Evolutionary conservation across 495 filamentous ascomycete genomes (phyloP).

Genomic region (Lasiosphaeria hispida): DNA sequence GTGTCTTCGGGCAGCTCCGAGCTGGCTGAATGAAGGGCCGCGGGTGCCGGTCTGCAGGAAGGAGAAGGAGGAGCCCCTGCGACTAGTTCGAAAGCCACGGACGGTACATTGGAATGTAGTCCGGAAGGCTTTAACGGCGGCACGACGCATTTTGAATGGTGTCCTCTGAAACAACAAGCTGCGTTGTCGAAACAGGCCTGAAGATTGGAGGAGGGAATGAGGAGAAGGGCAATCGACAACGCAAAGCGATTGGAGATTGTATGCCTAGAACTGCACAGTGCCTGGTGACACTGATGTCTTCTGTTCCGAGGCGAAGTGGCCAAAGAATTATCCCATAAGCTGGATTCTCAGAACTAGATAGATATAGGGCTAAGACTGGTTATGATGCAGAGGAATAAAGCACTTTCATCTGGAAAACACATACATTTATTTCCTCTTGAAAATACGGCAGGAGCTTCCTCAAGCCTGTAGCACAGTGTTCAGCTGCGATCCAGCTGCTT

Average conservation of each 20-base stretch:
- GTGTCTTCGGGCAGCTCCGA: constrained; percentile 13
- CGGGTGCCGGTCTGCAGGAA: constrained; percentile 4
- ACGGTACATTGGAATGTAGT: constrained; percentile 43
- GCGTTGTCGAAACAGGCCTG: constrained; percentile 6
- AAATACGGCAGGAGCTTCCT: too few relatives aligned
- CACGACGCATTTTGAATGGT: constrained; percentile 44
- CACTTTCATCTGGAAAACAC: too few relatives aligned
- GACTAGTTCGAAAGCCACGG: constrained; percentile 40
- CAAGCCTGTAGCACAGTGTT: too few relatives aligned
- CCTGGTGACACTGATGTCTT: not conserved
- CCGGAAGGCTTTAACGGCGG: constrained; percentile 43
- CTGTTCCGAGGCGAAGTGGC: too few relatives aligned
- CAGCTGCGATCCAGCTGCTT: too few relatives aligned
- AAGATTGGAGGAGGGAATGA: not conserved
- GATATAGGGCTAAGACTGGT: too few relatives aligned
- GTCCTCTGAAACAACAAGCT: constrained; percentile 3
- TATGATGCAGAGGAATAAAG: too few relatives aligned
- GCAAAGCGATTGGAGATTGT: not conserved
- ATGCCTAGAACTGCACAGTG: not conserved
- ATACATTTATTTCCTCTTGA: too few relatives aligned
- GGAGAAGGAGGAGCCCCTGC: constrained; percentile 28
- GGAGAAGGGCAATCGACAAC: not conserved
- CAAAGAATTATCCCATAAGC: too few relatives aligned
- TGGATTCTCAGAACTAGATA: too few relatives aligned
- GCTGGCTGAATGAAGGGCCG: constrained; percentile 1